Evolutionary conservation across 495 filamentous ascomycete genomes (phyloP), one percentile per base, ranked within the genome.

Genomic region (Talaromyces thailandensis): DNA sequence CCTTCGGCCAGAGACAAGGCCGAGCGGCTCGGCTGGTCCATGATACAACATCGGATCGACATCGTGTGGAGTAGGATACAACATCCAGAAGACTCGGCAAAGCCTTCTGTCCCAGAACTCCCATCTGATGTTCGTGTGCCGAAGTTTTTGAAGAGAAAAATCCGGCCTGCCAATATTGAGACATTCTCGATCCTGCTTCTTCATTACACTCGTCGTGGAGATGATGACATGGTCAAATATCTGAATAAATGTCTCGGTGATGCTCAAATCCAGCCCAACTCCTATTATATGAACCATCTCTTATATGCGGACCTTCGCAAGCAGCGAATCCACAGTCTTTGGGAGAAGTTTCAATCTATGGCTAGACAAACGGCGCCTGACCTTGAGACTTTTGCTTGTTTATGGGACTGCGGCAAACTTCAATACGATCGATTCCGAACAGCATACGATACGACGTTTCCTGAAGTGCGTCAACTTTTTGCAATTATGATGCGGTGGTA

Each of bases 181-280:
- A 93, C 90, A 0, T 92, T 92, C 65, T 87, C 82, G 0, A 76
- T 93, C 23, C 81, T 93, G 31, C 82, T 91, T 24, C 80, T 88
- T 43, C 84, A 89, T 63, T 92, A 91, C 68, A 82, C 79, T 55
- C 79, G 82, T 55, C 81, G 87, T 43, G 73, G 82, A 14, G 79
- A 85, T 26, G 77, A 83, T 57, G 70, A 75, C 5, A 79, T 81
- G 65, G 76, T 88, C 58, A 68, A 80, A 55, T 75, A 84, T 43
- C 72, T 93, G 11, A 82, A 82, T 66, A 73, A 80, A 35, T 79
- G 77, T 23, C 80, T 91, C 50, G 67, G 73, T 32, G 69, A 81
- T 48, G 80, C 86, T 16, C 82, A 86, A 55, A 82, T 92, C 61
- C 74, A 74, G 23, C 81, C 87, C 6, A 86, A 88, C 62, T 84